Conservation (phyloP, 2,329 filamentous ascomycete species). For the Fonsecaea nubica region DNA sequence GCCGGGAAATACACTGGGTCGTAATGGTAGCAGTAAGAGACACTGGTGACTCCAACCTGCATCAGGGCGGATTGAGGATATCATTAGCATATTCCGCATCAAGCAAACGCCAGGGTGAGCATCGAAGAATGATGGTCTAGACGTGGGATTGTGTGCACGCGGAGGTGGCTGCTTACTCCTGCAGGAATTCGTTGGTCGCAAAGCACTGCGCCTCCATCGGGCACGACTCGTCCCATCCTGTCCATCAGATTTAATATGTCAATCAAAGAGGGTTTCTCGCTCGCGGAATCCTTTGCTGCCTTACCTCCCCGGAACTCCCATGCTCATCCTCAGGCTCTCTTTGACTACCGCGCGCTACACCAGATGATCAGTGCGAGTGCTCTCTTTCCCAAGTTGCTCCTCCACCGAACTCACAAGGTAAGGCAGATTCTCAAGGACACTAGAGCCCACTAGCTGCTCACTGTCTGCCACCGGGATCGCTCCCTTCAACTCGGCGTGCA, state of each 20-base stretch:
- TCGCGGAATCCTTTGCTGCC: background rate
- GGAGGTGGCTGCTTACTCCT: constrained; percentile 7
- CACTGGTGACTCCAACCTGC: constrained; percentile 17
- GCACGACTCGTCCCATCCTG: constrained; percentile 19
- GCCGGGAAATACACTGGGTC: constrained; percentile 25
- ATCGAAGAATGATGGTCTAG: background rate
- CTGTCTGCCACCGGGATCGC: constrained; percentile 17
- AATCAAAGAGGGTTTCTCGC: background rate
- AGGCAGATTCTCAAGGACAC: constrained; percentile 24
- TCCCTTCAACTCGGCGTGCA: constrained; percentile 25
- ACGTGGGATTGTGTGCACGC: background rate
- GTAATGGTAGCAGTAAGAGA: constrained; percentile 23
- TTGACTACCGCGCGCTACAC: constrained; percentile 26
- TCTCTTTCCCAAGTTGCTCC: background rate
- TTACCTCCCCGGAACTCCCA: constrained; percentile 22
- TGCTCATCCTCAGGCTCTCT: constrained; percentile 22
- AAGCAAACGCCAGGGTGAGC: background rate
- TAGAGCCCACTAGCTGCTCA: constrained; percentile 15
- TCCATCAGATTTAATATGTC: background rate
- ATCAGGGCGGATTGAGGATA: background rate
- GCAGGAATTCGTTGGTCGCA: constrained; percentile 21
- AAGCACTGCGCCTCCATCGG: constrained; percentile 18
- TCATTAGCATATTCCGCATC: background rate
- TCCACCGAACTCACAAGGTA: constrained; percentile 19
- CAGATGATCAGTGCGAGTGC: background rate